phyloP scores from a whole-genome alignment of 768 basidiomycete species.

The Suillus occidentalis region DNA sequence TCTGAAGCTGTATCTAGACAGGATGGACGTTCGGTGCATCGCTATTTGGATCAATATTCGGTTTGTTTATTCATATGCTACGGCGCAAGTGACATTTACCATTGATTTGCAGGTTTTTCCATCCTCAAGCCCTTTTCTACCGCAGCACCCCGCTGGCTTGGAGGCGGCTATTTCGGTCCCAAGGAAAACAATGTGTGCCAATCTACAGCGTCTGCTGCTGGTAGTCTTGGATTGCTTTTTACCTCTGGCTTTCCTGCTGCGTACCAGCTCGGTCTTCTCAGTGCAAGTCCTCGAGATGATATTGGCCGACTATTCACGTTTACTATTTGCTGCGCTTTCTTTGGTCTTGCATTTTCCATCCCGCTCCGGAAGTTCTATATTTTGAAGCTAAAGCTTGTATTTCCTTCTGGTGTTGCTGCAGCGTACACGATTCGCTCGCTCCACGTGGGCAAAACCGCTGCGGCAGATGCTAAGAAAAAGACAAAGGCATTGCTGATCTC shows the following conservation, averaged over 20 bases:
- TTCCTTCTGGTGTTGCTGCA: slow-evolving; percentile 66
- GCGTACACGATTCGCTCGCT: slow-evolving; percentile 64
- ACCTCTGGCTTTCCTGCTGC: slow-evolving; percentile 62
- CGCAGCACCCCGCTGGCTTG: slow-evolving; percentile 43
- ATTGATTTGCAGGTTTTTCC: slow-evolving; percentile 35
- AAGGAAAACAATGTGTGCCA: slow-evolving; percentile 50
- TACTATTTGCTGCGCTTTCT: slow-evolving; percentile 54
- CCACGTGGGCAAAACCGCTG: slow-evolving; percentile 51
- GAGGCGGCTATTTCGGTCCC: slow-evolving; percentile 58
- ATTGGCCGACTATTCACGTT: slow-evolving; percentile 57
- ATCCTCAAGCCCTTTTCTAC: slow-evolving; percentile 58
- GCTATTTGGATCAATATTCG: slow-evolving; percentile 44
- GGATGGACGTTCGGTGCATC: slow-evolving; percentile 67
- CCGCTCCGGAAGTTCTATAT: slow-evolving; percentile 64
- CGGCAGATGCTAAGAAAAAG: slow-evolving; percentile 54
- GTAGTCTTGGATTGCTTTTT: slow-evolving; percentile 59
- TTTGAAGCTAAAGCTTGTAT: slow-evolving; percentile 59
- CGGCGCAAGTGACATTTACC: slow-evolving; percentile 40
- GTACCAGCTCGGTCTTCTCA: slow-evolving; percentile 53
- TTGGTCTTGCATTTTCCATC: slow-evolving; percentile 66
- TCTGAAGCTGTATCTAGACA: slow-evolving; percentile 31
- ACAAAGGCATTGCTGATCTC: slow-evolving; percentile 48
- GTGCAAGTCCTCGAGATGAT: slow-evolving; percentile 46
- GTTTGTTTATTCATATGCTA: neutral
- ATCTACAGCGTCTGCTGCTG: slow-evolving; percentile 41